Base-by-base conservation (phyloP, 2,329 filamentous ascomycete species). In the Atkinsonella hypoxylon region DNA sequence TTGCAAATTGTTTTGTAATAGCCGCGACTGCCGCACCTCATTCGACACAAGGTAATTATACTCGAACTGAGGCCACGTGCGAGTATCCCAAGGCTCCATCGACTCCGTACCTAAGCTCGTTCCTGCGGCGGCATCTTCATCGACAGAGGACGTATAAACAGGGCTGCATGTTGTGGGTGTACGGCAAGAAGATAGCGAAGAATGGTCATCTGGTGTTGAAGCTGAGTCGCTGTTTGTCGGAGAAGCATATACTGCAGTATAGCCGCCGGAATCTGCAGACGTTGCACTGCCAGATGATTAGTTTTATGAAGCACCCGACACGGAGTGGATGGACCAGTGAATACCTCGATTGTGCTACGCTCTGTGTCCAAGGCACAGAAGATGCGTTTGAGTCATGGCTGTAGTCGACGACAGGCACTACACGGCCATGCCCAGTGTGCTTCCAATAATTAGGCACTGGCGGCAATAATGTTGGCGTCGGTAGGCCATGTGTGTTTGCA, bases 381-480 rank as follows among this genome's bases (percentile, higher is more conserved):
- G 17, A n/a, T 11, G 20, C 6, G 30, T 48, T 11, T 20, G 38
- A 41, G 22, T 20, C 7, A 15, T 41, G 20, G 2, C n/a, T 10
- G n/a, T 36, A 11, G 17, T 48, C 15, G 7, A 43, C 17, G 20
- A 32, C 8, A 41, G 39, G n/a, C 40, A 41, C 18, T 30, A 30
- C 30, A 20, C 13, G 47, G n/a, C 38, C 30, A 3, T 34, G 39
- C 4, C 15, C 22, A 1, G 26, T 20, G 39, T 48, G 47, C 5
- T 48, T 42, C 47, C 47, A 48, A 26, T 32, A 43, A 43, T 48
- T 31, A 3, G 47, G 47, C 17, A 48, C 39, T 12, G 47, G 47
- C 26, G 39, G 39, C 30, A 31, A 20, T 34, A 39, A 13, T n/a
- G 30, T 34, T 13, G 12, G 6, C 31, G 26, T 17, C 20, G 18